Evolutionary conservation across 805 yeast genomes (phyloP).

Genomic region (Schizosaccharomyces lindneri): DNA sequence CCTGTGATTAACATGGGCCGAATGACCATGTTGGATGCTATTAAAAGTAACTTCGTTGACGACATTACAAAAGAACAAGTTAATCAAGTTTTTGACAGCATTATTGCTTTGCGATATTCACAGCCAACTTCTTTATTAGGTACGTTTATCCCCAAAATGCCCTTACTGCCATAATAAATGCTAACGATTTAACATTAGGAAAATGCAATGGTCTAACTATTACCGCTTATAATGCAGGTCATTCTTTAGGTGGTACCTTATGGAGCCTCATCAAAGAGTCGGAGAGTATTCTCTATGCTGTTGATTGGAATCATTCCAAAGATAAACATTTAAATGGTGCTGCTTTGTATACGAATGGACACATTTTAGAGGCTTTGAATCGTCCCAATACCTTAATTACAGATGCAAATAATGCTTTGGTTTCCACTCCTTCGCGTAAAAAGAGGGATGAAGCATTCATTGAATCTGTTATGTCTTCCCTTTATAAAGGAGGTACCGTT

Average conservation of each 20-base stretch:
- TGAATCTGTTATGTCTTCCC: conserved; percentile 34
- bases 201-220: conserved; percentile 17
- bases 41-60: conserved; percentile 10
- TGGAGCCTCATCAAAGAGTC: conserved; percentile 55
- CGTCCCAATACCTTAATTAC: neutral
- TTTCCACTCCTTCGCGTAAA: neutral
- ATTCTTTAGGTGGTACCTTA: conserved; percentile 75
- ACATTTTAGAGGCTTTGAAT: conserved; percentile 28
- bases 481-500: conserved; percentile 57
- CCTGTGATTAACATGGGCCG: conserved; percentile 76
- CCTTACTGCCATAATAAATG: neutral
- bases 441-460: neutral
- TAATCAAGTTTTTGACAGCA: conserved; percentile 53
- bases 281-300: conserved; percentile 69
- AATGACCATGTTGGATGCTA: conserved; percentile 60
- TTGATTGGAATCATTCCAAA: conserved; percentile 83
- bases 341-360: conserved; percentile 39
- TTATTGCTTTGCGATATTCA: conserved; percentile 46
- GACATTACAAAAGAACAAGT: conserved; percentile 41
- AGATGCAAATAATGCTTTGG: conserved; percentile 1
- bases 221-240: conserved; percentile 79
- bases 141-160: conserved; percentile 11
- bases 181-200: conserved; percentile 3
- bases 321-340: conserved; percentile 55
- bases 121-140: conserved; percentile 47